Evolutionary conservation across 805 yeast genomes (phyloP).

Genomic region (Candida ascalaphidarum): DNA sequence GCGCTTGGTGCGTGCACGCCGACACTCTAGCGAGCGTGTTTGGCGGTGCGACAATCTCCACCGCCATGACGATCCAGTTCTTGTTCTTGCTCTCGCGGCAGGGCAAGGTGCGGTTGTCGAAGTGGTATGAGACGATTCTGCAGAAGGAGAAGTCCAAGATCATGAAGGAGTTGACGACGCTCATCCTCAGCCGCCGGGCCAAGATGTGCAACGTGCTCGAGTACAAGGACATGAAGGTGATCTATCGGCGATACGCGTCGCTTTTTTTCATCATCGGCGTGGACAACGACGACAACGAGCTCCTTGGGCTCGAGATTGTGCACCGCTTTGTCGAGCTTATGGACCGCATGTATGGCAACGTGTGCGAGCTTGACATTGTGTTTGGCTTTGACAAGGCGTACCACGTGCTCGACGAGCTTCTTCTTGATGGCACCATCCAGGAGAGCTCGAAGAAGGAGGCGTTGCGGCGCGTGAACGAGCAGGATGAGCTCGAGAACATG

Average conservation of each 20-base stretch:
- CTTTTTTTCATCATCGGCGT: slow-evolving; percentile 84
- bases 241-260: slow-evolving; percentile 90
- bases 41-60: too few species aligned
- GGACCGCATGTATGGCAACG: slow-evolving; percentile 94
- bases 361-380: slow-evolving; percentile 92
- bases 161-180: slow-evolving; percentile 76
- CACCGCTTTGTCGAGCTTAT: slow-evolving; percentile 94
- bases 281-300: slow-evolving; percentile 77
- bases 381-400: slow-evolving; percentile 94
- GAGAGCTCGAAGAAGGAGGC: slow-evolving; percentile 81
- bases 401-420: slow-evolving; percentile 80
- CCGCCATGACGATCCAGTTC: slow-evolving; percentile 82
- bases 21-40: too few species aligned
- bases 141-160: slow-evolving; percentile 81
- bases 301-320: slow-evolving; percentile 74
- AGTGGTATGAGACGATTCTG: slow-evolving; percentile 85
- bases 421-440: slow-evolving; percentile 80
- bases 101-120: slow-evolving; percentile 87
- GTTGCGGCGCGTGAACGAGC: slow-evolving; percentile 65
- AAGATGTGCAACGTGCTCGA: slow-evolving; percentile 95
- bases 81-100: slow-evolving; percentile 81
- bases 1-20: too few species aligned
- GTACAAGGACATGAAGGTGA: slow-evolving; percentile 74
- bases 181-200: slow-evolving; percentile 76
- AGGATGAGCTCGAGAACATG: slow-evolving; percentile 78